Evolutionary conservation across 306 rosid genomes (phyloP), one percentile per base, ranked within the genome.

Genomic region (Macrotyloma uniflorum): DNA sequence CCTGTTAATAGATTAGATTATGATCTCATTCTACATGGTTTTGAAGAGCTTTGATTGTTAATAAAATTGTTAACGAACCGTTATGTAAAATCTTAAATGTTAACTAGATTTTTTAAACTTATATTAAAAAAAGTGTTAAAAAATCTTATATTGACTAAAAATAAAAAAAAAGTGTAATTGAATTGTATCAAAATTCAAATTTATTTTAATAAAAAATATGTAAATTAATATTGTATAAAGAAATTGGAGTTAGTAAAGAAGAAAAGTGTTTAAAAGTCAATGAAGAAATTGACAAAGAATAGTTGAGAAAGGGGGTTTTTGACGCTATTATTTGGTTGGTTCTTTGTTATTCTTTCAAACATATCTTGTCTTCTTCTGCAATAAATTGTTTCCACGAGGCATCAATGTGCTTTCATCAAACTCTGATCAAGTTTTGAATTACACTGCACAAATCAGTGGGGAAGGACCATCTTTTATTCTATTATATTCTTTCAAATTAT

Each of bases 381-480:
- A 72, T 72, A 72, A 62, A 70, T 51, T 51, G 26, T 70, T 51
- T 49, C 23, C 78, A 62, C 53, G 47, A 28, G 43, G 35, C 82
- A 38, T 70, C 79, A 72, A 40, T 51, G 74, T 54, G 24, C 10
- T 38, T 28, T 51, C 2, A 77, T 66, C 49, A 30, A 76, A 49
- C 59, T n/a, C 12, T 26, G 24, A 6, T 32, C 13, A 46, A 43
- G 11, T 57, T 22, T 70, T 59, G 5, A 61, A 64, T 45, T n/a
- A n/a, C 62, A 13, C 50, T 32, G 26, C 40, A 49, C 64, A 15
- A 47, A 35, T 76, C 54, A 50, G 3, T 6, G 10, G 32, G 38
- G 26, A 38, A 38, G 74, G 67, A 6, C 69, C 75, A 80, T 72
- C 30, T 49, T 24, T 64, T 32, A 54, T 79, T 61, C 63, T 14